Evolutionary conservation across 305 asterid species (phyloP).

Genomic region (Ajuga reptans): DNA sequence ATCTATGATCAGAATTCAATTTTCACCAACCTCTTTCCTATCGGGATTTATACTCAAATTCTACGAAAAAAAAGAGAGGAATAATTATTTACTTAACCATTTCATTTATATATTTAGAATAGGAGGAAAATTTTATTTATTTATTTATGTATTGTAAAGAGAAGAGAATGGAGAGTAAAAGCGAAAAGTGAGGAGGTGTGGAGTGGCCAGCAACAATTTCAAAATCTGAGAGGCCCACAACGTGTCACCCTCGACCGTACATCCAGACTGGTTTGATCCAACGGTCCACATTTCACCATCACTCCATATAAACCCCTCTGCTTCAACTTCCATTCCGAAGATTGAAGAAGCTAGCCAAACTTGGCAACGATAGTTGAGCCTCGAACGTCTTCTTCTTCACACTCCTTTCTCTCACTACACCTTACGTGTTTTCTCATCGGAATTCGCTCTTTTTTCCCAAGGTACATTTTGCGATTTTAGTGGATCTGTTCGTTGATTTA

Average conservation of each 20-base stretch:
- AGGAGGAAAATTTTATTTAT: too few species aligned
- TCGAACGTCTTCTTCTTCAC: slow-evolving; percentile 1
- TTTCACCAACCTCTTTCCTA: too few species aligned
- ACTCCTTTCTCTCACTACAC: neutral
- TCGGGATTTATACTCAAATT: too few species aligned
- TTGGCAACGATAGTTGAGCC: neutral
- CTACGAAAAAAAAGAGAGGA: neutral
- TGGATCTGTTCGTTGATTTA: neutral
- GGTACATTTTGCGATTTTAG: slow-evolving; percentile 20
- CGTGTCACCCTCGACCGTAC: slow-evolving; percentile 36
- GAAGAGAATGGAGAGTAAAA: slow-evolving; percentile 20
- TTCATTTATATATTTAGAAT: too few species aligned
- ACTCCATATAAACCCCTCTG: slow-evolving; percentile 25
- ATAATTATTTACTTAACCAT: too few species aligned
- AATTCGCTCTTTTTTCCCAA: neutral
- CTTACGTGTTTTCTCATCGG: neutral
- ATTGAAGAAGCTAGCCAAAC: neutral
- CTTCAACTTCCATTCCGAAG: slow-evolving; percentile 7
- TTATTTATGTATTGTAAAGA: neutral
- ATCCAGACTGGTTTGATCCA: slow-evolving; percentile 26
- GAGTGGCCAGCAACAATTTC: slow-evolving; percentile 23
- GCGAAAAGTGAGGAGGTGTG: slow-evolving; percentile 28
- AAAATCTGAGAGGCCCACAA: slow-evolving; percentile 24
- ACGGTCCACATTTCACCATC: slow-evolving; percentile 27
- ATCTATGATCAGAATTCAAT: too few species aligned